Percentiles rank a stretch among this genome's conserved stretches.
phyloP scores from a whole-genome alignment of 2,329 filamentous ascomycete species.

The Piedraia hortae region DNA sequence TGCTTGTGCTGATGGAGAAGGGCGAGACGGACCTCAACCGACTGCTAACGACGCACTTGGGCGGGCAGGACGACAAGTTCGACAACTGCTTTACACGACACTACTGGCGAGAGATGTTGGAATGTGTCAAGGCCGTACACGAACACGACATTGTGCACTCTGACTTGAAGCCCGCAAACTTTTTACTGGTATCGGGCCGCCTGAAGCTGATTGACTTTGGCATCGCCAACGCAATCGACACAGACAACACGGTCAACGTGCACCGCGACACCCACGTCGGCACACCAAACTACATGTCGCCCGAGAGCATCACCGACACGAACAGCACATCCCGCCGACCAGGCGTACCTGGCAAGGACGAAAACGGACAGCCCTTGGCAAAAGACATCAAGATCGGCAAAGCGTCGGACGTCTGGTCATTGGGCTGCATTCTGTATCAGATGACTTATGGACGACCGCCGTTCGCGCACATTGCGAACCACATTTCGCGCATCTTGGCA shows the following conservation, averaged over 20 bases:
- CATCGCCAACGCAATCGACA: slow-evolving; percentile 90
- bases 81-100: slow-evolving; percentile 83
- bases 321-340: slow-evolving; percentile 26
- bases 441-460: slow-evolving; percentile 95
- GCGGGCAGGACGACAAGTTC: slow-evolving; percentile 41
- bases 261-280: slow-evolving; percentile 88
- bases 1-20: slow-evolving; percentile 89
- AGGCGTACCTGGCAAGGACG: slow-evolving; percentile 15
- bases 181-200: slow-evolving; percentile 68
- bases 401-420: slow-evolving; percentile 80
- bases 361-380: slow-evolving; percentile 20
- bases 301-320: slow-evolving; percentile 71
- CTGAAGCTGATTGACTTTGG: slow-evolving; percentile 96
- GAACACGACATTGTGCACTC: slow-evolving; percentile 82
- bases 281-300: slow-evolving; percentile 96
- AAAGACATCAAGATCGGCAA: slow-evolving; percentile 92
- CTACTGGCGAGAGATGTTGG: slow-evolving; percentile 98
- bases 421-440: slow-evolving; percentile 91
- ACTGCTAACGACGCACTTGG: slow-evolving; percentile 45
- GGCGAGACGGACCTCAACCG: slow-evolving; percentile 82
- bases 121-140: slow-evolving; percentile 76
- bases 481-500: slow-evolving; percentile 60
- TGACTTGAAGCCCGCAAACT: slow-evolving; percentile 90
- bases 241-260: slow-evolving; percentile 86
- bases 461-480: slow-evolving; percentile 74